Conservation (phyloP, 2,329 filamentous ascomycete genomes). For the Aureobasidium namibiae region DNA sequence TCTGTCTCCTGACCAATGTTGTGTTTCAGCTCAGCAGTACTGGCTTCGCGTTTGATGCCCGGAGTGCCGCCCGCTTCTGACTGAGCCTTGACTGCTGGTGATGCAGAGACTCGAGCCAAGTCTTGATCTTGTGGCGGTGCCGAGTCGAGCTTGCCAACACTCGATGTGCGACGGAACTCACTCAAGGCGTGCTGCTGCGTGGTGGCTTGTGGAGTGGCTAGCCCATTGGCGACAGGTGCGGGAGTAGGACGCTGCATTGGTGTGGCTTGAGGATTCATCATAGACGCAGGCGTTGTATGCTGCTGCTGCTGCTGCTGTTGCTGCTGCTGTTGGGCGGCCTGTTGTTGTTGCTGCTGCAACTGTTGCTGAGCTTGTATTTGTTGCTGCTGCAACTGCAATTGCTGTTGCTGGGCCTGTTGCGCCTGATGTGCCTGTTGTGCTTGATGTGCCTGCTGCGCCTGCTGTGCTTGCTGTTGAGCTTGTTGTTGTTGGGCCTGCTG, state of each 20-base stretch:
- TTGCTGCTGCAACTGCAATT: constrained; percentile 17
- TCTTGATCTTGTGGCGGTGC: constrained; percentile 10
- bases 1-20: constrained; percentile 9
- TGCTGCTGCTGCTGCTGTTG: constrained; percentile 6
- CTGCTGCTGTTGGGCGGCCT: constrained; percentile 4
- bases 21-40: constrained; percentile 7
- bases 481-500: constrained; percentile 15
- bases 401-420: constrained; percentile 1
- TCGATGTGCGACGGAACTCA: constrained; percentile 24
- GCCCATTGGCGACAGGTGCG: constrained; percentile 18
- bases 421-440: neutral
- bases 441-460: constrained; percentile 14
- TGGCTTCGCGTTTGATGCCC: constrained; percentile 14
- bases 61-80: constrained; percentile 12
- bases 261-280: constrained; percentile 29
- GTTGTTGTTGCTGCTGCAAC: constrained; percentile 5
- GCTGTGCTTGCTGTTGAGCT: constrained; percentile 11
- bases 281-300: neutral
- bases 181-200: constrained; percentile 25
- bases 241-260: constrained; percentile 29
- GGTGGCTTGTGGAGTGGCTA: constrained; percentile 35
- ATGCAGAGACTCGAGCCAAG: constrained; percentile 5
- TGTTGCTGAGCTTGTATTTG: constrained; percentile 9
- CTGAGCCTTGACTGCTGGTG: constrained; percentile 12
- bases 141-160: constrained; percentile 14